Conservation (phyloP, 2,329 filamentous ascomycete species). For the Septoria petroselini region DNA sequence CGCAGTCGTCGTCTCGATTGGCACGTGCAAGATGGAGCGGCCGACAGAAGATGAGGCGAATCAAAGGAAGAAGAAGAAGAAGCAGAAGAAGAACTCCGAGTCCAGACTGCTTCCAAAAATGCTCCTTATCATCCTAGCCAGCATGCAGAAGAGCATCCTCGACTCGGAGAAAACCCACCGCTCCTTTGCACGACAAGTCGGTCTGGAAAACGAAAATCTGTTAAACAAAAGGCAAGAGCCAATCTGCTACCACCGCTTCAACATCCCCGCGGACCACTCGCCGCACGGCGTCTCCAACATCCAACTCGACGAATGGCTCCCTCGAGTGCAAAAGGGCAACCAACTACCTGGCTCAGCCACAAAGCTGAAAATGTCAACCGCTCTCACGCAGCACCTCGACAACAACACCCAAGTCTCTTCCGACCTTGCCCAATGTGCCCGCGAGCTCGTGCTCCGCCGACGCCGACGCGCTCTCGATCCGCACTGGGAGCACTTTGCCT, state of each 20-base stretch:
- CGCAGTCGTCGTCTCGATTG: constrained; percentile 19
- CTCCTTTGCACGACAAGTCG: not conserved
- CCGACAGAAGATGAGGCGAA: too few species aligned
- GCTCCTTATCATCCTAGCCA: constrained; percentile 1
- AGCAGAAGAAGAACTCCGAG: constrained; percentile 1
- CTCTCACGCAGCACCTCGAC: constrained; percentile 9
- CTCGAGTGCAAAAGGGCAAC: not conserved
- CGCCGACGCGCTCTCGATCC: not conserved
- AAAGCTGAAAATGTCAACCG: constrained; percentile 10
- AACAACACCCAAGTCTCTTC: not conserved
- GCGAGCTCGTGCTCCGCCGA: not conserved
- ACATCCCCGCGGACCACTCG: constrained; percentile 2
- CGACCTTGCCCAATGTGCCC: not conserved
- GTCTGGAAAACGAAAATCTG: constrained; percentile 1
- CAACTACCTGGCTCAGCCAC: constrained; percentile 7
- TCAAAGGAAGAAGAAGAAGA: too few species aligned
- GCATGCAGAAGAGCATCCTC: constrained; percentile 2
- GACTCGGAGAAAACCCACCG: constrained; percentile 16
- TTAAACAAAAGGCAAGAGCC: not conserved
- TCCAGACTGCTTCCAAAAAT: constrained; percentile 1
- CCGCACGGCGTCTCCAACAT: constrained; percentile 11
- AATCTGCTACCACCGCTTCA: constrained; percentile 18
- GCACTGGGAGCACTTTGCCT: constrained; percentile 3
- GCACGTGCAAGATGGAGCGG: constrained; percentile 15
- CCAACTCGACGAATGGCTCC: constrained; percentile 19